A percentile compares a stretch with the other conserved stretches of the same genome.
These are phyloP conservation scores for Aureobasidium sp. DNA, from an alignment of 2,329 filamentous ascomycete genomes.

Conservation along the genomic window DNA sequence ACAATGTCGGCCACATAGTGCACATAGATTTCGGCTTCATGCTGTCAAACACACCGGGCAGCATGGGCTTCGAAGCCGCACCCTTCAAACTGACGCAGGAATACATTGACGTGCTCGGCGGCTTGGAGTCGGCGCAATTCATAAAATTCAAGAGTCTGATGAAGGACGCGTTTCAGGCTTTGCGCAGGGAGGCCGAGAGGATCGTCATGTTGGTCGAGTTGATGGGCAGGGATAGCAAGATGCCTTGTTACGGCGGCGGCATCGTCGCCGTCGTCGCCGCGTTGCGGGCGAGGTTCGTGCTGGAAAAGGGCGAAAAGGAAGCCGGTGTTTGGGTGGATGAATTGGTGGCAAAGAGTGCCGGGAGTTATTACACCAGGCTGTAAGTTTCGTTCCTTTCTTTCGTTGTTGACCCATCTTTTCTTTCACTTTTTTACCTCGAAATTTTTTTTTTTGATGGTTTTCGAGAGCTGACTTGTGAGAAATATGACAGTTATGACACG, in stretches of 20 bases:
- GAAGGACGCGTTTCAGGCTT: conserved; percentile 77
- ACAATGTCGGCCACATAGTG: conserved; percentile 78
- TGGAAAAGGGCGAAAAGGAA: conserved; percentile 75
- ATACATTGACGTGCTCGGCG: conserved; percentile 77
- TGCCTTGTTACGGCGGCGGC: conserved; percentile 75
- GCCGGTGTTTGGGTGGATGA: conserved; percentile 78
- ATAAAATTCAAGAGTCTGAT: conserved; percentile 71
- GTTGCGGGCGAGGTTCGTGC: conserved; percentile 67
- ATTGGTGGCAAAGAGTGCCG: conserved; percentile 70
- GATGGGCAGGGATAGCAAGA: conserved; percentile 76
- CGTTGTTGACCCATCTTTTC: not conserved
- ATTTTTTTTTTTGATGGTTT: not conserved
- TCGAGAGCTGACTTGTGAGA: not conserved
- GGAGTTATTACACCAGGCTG: conserved; percentile 82
- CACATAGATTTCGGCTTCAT: conserved; percentile 90
- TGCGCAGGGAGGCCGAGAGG: conserved; percentile 70
- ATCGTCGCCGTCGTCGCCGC: conserved; percentile 63
- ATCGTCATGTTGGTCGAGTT: conserved; percentile 76
- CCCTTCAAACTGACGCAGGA: conserved; percentile 83
- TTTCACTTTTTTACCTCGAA: not conserved
- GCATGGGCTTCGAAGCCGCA: conserved; percentile 77
- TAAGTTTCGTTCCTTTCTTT: conserved; percentile 31
- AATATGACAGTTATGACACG: conserved; percentile 64
- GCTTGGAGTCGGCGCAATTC: conserved; percentile 61
- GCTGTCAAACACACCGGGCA: conserved; percentile 78